Percentiles rank a stretch among this genome's conserved stretches.
Evolutionary conservation across 2,329 filamentous ascomycete species (phyloP).

Genomic region (Exophiala bonariae): DNA sequence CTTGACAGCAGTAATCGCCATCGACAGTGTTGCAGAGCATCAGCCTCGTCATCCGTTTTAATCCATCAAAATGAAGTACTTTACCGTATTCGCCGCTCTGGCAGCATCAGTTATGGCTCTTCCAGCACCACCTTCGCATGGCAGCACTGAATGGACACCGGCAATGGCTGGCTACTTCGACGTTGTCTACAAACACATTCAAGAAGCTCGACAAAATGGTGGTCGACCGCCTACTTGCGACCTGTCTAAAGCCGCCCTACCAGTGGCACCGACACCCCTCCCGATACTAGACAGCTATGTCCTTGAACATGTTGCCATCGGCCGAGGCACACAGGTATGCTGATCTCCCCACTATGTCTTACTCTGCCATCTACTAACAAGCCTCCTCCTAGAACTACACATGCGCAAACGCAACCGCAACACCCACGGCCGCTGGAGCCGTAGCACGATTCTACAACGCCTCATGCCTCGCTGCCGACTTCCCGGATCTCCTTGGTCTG

Average conservation of each 20-base stretch:
- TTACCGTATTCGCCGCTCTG: conserved; percentile 28
- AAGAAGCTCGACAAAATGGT: conserved; percentile 24
- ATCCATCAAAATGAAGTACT: conserved; percentile 18
- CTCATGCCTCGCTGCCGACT: conserved; percentile 72
- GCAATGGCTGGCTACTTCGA: conserved; percentile 41
- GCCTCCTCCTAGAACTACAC: conserved; percentile 77
- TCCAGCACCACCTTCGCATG: conserved; percentile 32
- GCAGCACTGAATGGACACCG: conserved; percentile 40
- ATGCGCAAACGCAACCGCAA: conserved; percentile 63
- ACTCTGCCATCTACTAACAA: conserved; percentile 14
- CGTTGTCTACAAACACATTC: conserved; percentile 41
- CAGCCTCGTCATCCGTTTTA: too few species aligned
- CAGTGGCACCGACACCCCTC: conserved; percentile 56
- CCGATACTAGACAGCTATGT: conserved; percentile 62
- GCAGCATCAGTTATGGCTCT: conserved; percentile 36
- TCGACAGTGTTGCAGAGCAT: too few species aligned
- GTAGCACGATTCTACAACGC: conserved; percentile 85
- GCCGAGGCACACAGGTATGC: conserved; percentile 68
- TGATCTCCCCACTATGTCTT: not conserved
- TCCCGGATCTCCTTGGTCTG: conserved; percentile 64
- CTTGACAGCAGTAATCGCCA: not conserved
- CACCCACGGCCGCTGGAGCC: conserved; percentile 69
- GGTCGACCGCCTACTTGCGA: conserved; percentile 33
- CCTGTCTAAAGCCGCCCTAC: conserved; percentile 35
- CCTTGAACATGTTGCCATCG: conserved; percentile 78